A percentile compares a stretch with the other conserved stretches of the same genome.
These are phyloP conservation scores for Ustilago shanxiensis DNA, from an alignment of 1,284 basidiomycete species.

Conservation along the genomic window DNA sequence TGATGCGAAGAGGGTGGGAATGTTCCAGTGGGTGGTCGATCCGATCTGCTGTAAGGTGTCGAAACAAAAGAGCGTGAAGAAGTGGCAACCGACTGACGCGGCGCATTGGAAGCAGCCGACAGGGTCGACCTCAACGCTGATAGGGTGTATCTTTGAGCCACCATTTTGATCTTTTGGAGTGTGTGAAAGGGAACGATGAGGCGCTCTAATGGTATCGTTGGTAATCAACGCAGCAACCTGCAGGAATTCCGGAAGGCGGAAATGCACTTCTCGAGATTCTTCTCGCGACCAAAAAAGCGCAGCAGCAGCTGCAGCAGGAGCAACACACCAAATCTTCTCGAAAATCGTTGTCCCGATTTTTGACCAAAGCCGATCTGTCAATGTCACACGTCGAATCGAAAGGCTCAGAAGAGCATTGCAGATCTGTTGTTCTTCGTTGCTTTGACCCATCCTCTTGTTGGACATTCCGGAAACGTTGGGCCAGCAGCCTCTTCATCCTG, in stretches of 20 bases:
- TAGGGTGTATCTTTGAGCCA: constrained; percentile 45
- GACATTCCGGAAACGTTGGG: background rate
- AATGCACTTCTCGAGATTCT: background rate
- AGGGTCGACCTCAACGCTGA: constrained; percentile 50
- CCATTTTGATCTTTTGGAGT: constrained; percentile 32
- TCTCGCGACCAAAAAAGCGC: constrained; percentile 12
- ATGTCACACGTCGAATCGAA: constrained; percentile 5
- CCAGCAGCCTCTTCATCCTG: constrained; percentile 1
- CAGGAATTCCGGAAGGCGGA: constrained; percentile 15
- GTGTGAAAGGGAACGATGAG: background rate
- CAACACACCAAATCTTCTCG: background rate
- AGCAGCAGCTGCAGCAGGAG: background rate
- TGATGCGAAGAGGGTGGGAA: constrained; percentile 59
- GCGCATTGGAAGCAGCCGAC: constrained; percentile 36
- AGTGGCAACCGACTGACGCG: constrained; percentile 34
- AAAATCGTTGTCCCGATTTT: background rate
- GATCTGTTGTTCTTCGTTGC: constrained; percentile 1
- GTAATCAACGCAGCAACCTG: background rate
- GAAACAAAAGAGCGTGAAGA: constrained; percentile 45
- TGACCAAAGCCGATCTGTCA: constrained; percentile 2
- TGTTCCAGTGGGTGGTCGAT: constrained; percentile 35
- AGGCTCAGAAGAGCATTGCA: background rate
- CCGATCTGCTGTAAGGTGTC: constrained; percentile 39
- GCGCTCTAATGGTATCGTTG: background rate
- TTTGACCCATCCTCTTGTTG: constrained; percentile 1